A percentile compares a stretch with the other conserved stretches of the same genome.
Conservation (phyloP, 306 rosid genomes). For the Begonia masoniana region DNA sequence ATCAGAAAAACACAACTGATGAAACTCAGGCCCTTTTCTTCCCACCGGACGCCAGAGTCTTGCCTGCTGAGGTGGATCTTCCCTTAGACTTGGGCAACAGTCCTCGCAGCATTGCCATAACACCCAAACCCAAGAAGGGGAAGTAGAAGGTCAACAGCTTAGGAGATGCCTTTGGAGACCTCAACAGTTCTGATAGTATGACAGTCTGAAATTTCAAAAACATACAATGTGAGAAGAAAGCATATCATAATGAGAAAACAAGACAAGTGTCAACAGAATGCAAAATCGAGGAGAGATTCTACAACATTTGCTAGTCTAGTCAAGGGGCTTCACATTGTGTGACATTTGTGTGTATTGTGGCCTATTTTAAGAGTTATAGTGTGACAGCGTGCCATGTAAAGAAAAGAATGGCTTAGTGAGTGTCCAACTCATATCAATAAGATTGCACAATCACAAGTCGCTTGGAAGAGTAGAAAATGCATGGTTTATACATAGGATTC, state of each 20-base stretch:
- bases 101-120: conserved; percentile 46
- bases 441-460: no score
- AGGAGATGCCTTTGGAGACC: conserved; percentile 46
- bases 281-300: no score
- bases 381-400: no score
- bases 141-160: conserved; percentile 33
- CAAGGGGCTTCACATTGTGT: no score
- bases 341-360: no score
- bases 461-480: no score
- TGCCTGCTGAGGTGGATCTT: conserved; percentile 14
- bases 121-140: conserved; percentile 49
- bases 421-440: no score
- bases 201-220: conserved; percentile 37
- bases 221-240: not conserved
- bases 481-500: no score
- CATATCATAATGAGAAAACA: not conserved
- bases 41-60: conserved; percentile 23
- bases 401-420: no score
- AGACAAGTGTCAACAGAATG: not conserved
- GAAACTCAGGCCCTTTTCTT: conserved; percentile 39
- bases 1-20: no score
- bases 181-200: conserved; percentile 38
- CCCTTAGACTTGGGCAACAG: conserved; percentile 26
- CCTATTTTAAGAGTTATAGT: no score
- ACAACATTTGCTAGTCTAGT: no score